Conservation (phyloP, 2,329 filamentous ascomycete species). For the Gliomastix tumulicola region DNA sequence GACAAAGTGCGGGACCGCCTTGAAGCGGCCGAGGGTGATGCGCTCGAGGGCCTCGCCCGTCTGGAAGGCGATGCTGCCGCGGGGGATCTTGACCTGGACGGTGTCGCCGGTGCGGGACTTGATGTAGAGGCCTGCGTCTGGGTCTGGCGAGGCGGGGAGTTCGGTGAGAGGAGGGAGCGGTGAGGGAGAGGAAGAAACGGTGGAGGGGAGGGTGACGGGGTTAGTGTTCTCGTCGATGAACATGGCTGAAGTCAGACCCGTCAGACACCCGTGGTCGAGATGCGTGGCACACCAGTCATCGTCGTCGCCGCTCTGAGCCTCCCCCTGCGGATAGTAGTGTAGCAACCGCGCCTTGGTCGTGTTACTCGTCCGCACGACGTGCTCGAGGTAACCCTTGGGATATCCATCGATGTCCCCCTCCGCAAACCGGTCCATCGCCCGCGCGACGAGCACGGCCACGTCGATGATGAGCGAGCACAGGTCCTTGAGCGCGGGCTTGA, state of each 20-base stretch:
- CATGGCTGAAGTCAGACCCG: constrained; percentile 91
- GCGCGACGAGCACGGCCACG: constrained; percentile 77
- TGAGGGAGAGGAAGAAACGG: constrained; percentile 17
- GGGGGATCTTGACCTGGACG: constrained; percentile 87
- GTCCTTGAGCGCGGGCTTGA: constrained; percentile 63
- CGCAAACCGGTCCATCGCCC: constrained; percentile 85
- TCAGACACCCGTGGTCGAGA: constrained; percentile 88
- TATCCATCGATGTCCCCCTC: constrained; percentile 67
- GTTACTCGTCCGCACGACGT: constrained; percentile 75
- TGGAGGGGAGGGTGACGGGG: constrained; percentile 22
- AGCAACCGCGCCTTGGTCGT: constrained; percentile 87
- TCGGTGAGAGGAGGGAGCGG: constrained; percentile 58
- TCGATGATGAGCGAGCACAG: constrained; percentile 85
- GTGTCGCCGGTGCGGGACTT: constrained; percentile 73
- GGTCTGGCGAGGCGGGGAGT: constrained; percentile 70
- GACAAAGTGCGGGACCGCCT: constrained; percentile 94
- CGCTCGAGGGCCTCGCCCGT: constrained; percentile 87
- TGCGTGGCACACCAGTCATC: constrained; percentile 95
- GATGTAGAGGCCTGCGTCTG: constrained; percentile 87
- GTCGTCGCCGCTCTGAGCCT: constrained; percentile 35
- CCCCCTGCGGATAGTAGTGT: constrained; percentile 77
- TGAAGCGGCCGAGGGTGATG: constrained; percentile 87
- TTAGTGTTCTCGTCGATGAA: constrained; percentile 72
- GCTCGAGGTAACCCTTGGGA: constrained; percentile 71
- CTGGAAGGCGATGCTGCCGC: constrained; percentile 91